phyloP scores from a whole-genome alignment of 2,329 filamentous ascomycete genomes.

The Colletotrichum liaoningense region DNA sequence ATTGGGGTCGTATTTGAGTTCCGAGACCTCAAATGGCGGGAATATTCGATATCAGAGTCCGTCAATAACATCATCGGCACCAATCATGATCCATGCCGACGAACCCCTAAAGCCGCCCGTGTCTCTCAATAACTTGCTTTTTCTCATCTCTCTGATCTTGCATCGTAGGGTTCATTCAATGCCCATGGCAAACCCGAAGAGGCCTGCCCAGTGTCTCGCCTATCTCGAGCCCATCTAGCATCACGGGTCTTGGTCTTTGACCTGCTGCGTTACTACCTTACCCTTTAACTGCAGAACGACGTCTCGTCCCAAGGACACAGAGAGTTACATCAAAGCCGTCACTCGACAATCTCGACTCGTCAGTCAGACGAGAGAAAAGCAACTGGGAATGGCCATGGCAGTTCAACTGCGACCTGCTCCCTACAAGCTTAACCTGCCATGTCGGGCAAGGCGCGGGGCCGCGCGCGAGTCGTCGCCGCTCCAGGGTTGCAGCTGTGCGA shows the following conservation, averaged over 20 bases:
- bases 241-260: not conserved
- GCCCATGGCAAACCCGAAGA: not conserved
- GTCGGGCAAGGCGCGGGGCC: conserved; percentile 16
- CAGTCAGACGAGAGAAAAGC: not conserved
- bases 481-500: conserved; percentile 27
- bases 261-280: not conserved
- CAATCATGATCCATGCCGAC: not conserved
- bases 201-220: conserved; percentile 2
- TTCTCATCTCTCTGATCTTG: not conserved
- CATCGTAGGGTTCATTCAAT: not conserved
- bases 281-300: not conserved
- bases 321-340: conserved; percentile 13
- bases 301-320: not conserved
- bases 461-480: conserved; percentile 25
- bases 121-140: not conserved
- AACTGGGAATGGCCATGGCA: conserved; percentile 4
- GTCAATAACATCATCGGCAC: not conserved
- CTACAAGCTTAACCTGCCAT: conserved; percentile 8
- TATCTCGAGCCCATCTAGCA: not conserved
- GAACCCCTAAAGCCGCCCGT: not conserved
- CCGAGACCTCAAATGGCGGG: not conserved
- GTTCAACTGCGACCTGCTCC: not conserved
- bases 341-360: conserved; percentile 19
- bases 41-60: not conserved
- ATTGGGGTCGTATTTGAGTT: not conserved